These are phyloP conservation scores for Erysimum cheiri DNA, from an alignment of 441 rosid genomes.

Conservation along the genomic window DNA sequence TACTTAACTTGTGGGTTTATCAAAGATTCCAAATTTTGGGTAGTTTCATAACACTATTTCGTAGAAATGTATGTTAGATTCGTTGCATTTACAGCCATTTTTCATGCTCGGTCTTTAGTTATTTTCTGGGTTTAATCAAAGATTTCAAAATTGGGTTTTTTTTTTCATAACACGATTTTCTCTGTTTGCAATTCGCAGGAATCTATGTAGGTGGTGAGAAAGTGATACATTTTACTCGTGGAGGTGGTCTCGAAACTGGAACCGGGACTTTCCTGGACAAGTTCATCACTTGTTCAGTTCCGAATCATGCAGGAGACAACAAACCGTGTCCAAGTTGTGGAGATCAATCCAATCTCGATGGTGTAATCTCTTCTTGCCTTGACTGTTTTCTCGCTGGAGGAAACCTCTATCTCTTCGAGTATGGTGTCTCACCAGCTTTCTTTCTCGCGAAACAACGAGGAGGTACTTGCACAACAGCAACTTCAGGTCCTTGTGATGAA, in stretches of 20 bases:
- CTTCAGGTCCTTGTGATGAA: conserved; percentile 60
- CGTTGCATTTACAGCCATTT: too few species aligned
- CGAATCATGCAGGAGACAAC: conserved; percentile 45
- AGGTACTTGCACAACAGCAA: conserved; percentile 79
- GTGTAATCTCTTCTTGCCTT: conserved; percentile 75
- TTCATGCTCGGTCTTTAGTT: not conserved
- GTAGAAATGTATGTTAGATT: too few species aligned
- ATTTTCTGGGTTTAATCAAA: not conserved
- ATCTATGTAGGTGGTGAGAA: conserved; percentile 68
- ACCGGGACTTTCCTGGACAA: conserved; percentile 75
- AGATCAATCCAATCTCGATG: conserved; percentile 52
- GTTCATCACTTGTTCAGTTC: conserved; percentile 53
- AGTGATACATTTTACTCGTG: conserved; percentile 86
- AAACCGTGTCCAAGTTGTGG: conserved; percentile 68
- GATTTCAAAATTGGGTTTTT: not conserved
- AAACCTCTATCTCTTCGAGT: conserved; percentile 65
- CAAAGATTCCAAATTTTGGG: too few species aligned
- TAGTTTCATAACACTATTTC: too few species aligned
- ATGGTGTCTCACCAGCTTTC: conserved; percentile 52
- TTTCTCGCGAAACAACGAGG: conserved; percentile 77
- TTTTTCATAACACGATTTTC: not conserved
- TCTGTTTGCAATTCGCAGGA: conserved; percentile 48
- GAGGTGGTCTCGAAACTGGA: conserved; percentile 70
- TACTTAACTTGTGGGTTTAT: too few species aligned
- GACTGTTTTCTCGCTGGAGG: conserved; percentile 81